Evolutionary conservation across 805 yeast genomes (phyloP).

Genomic region (Candida nanaspora): DNA sequence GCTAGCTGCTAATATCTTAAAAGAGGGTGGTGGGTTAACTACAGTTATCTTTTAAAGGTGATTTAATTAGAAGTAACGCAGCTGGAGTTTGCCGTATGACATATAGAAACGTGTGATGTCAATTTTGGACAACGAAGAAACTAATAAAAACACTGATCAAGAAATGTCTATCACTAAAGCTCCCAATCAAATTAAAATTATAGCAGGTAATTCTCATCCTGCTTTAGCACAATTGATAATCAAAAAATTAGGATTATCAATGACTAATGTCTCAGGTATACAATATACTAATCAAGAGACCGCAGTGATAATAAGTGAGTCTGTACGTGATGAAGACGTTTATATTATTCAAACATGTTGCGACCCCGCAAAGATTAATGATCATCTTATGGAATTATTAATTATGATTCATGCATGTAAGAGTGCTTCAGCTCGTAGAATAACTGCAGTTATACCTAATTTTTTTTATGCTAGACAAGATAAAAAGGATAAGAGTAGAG

Average conservation of each 20-base stretch:
- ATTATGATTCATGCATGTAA: slow-evolving; percentile 91
- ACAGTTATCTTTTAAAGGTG: too few species aligned
- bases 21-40: too few species aligned
- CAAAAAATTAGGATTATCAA: slow-evolving; percentile 51
- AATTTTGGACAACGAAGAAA: too few species aligned
- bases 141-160: too few species aligned
- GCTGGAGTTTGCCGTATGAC: too few species aligned
- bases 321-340: slow-evolving; percentile 87
- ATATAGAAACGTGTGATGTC: too few species aligned
- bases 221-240: slow-evolving; percentile 72
- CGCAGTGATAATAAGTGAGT: slow-evolving; percentile 80
- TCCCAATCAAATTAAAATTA: slow-evolving; percentile 41
- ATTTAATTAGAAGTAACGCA: too few species aligned
- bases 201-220: slow-evolving; percentile 75
- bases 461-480: slow-evolving; percentile 98
- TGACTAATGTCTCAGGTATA: slow-evolving; percentile 73
- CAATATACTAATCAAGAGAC: slow-evolving; percentile 87
- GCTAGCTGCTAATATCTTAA: too few species aligned
- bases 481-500: slow-evolving; percentile 91
- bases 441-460: slow-evolving; percentile 91
- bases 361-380: slow-evolving; percentile 70
- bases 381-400: slow-evolving; percentile 77
- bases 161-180: slow-evolving; percentile 25
- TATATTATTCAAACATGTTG: slow-evolving; percentile 80
- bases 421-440: slow-evolving; percentile 90